Percentiles rank a stretch among this genome's conserved stretches.
These are phyloP conservation scores for Setaria viridis DNA, from an alignment of 202 grass and related monocot species.

Conservation along the genomic window DNA sequence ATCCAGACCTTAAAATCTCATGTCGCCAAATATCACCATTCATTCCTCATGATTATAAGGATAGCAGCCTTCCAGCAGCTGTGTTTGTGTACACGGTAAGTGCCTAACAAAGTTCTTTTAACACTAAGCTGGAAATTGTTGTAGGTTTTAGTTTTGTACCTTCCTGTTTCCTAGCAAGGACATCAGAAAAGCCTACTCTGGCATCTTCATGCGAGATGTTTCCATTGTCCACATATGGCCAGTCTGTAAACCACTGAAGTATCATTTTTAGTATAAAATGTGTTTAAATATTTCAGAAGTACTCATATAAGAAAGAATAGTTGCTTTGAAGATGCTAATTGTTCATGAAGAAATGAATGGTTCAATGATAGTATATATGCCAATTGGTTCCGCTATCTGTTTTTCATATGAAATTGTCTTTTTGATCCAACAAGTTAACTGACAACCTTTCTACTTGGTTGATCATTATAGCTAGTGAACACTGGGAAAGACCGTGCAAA, in stretches of 20 bases:
- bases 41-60: constrained; percentile 97
- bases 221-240: constrained; percentile 16
- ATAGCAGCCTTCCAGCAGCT: constrained; percentile 95
- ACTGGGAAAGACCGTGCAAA: constrained; percentile 97
- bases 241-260: background rate
- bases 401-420: background rate
- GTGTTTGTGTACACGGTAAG: constrained; percentile 99
- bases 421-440: constrained; percentile 30
- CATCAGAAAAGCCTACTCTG: background rate
- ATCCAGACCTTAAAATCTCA: constrained; percentile 98
- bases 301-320: constrained; percentile 14
- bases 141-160: background rate
- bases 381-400: constrained; percentile 19
- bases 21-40: constrained; percentile 99
- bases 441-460: constrained; percentile 35
- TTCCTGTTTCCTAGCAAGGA: constrained; percentile 32
- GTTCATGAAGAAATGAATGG: constrained; percentile 4
- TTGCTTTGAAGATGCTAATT: background rate
- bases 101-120: constrained; percentile 1
- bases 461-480: constrained; percentile 84
- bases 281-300: constrained; percentile 16
- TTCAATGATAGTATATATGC: constrained; percentile 21
- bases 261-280: constrained; percentile 6
- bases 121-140: constrained; percentile 26
- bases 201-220: constrained; percentile 22